Percentiles rank a stretch among this genome's conserved stretches.
phyloP scores from a whole-genome alignment of 2,329 filamentous ascomycete genomes.

The Verticillium isaacii region DNA sequence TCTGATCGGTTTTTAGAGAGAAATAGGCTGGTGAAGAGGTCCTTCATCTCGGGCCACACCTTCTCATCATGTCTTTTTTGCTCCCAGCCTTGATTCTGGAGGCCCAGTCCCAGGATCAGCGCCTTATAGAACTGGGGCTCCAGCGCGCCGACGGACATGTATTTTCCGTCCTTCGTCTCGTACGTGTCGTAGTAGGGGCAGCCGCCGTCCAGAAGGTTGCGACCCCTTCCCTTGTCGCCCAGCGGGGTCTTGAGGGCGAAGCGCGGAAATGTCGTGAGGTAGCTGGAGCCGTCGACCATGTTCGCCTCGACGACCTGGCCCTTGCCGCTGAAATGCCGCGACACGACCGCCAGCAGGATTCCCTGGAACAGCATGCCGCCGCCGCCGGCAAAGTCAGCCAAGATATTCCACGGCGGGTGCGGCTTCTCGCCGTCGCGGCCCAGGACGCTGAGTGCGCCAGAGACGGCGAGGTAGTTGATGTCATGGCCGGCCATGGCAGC shows the following conservation, averaged over 20 bases:
- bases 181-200: slow-evolving; percentile 89
- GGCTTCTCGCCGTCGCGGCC: slow-evolving; percentile 67
- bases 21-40: slow-evolving; percentile 60
- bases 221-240: slow-evolving; percentile 62
- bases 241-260: slow-evolving; percentile 58
- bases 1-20: slow-evolving; percentile 64
- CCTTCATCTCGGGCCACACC: slow-evolving; percentile 64
- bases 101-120: slow-evolving; percentile 62
- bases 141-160: slow-evolving; percentile 84
- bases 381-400: slow-evolving; percentile 89
- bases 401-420: slow-evolving; percentile 74
- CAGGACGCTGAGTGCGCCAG: slow-evolving; percentile 72
- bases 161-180: slow-evolving; percentile 72
- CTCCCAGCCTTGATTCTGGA: slow-evolving; percentile 48
- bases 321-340: slow-evolving; percentile 55
- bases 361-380: slow-evolving; percentile 79
- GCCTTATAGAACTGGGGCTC: slow-evolving; percentile 79
- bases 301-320: slow-evolving; percentile 94
- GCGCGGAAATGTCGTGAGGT: slow-evolving; percentile 74
- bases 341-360: slow-evolving; percentile 72
- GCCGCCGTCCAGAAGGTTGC: slow-evolving; percentile 78
- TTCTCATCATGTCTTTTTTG: slow-evolving; percentile 51
- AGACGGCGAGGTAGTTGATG: slow-evolving; percentile 92
- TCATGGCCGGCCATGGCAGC: slow-evolving; percentile 87
- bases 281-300: slow-evolving; percentile 88